phyloP scores from a whole-genome alignment of 1,284 basidiomycete species.

The Cutaneotrichosporon sp. region DNA sequence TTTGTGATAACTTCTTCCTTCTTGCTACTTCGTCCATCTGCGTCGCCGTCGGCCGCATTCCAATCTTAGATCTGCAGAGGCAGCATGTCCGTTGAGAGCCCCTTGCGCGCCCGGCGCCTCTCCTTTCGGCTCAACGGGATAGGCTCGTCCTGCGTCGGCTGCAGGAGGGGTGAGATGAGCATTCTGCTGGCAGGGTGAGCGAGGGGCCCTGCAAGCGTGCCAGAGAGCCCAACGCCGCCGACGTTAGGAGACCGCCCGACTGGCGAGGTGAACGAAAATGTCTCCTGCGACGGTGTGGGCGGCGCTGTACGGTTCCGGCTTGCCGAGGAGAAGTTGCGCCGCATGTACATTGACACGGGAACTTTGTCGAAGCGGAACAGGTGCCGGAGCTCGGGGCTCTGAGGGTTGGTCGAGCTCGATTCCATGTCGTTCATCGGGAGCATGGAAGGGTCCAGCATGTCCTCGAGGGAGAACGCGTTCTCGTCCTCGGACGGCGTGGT shows the following conservation, averaged over 20 bases:
- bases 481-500: conserved; percentile 29
- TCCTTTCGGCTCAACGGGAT: conserved; percentile 17
- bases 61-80: conserved; percentile 15
- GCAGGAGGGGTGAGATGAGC: conserved; percentile 19
- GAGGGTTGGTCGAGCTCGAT: conserved; percentile 7
- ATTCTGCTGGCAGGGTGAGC: conserved; percentile 15
- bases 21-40: not conserved
- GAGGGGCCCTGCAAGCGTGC: conserved; percentile 15
- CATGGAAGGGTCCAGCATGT: conserved; percentile 40
- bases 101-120: conserved; percentile 10
- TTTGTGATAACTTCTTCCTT: not conserved
- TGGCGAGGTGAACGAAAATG: conserved; percentile 11
- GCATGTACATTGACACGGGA: conserved; percentile 7
- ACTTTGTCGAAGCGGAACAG: conserved; percentile 44
- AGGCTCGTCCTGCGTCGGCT: conserved; percentile 9
- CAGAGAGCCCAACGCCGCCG: conserved; percentile 3
- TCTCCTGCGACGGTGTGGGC: conserved; percentile 2
- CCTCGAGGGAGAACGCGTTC: conserved; percentile 34
- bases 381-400: conserved; percentile 24
- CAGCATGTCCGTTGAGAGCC: conserved; percentile 6
- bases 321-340: conserved; percentile 10
- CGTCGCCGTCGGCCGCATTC: not conserved
- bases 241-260: not conserved
- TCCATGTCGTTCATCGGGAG: conserved; percentile 27
- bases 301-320: conserved; percentile 14